phyloP scores from a whole-genome alignment of 345 rosid genomes.

The Camelina sativa region DNA sequence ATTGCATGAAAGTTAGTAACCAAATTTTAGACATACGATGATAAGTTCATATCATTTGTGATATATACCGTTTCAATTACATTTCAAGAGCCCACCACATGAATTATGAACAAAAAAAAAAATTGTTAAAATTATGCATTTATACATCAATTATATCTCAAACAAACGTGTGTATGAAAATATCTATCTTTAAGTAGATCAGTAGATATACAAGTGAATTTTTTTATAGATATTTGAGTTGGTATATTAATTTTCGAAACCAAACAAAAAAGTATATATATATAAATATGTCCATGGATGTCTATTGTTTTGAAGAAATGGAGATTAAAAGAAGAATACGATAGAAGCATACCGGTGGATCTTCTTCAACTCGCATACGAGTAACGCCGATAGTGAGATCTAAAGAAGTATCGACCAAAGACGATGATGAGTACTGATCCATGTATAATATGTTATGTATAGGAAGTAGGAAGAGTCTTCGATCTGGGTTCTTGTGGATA shows the following conservation, averaged over 20 bases:
- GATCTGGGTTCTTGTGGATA: conserved; percentile 26
- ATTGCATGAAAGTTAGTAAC: conserved; percentile 34
- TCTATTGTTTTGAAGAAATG: background rate
- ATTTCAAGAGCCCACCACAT: conserved; percentile 18
- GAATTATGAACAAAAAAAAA: background rate
- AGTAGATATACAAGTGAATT: too few relatives aligned
- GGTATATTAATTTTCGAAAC: too few relatives aligned
- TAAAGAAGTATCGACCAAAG: conserved; percentile 57
- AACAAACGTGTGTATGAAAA: background rate
- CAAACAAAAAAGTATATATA: too few relatives aligned
- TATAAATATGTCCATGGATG: too few relatives aligned
- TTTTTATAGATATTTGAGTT: too few relatives aligned
- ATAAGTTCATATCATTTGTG: background rate
- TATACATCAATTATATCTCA: background rate
- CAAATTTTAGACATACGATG: background rate
- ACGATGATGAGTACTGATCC: conserved; percentile 56
- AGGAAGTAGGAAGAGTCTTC: conserved; percentile 18
- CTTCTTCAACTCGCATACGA: conserved; percentile 48
- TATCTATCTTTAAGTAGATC: too few relatives aligned
- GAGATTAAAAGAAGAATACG: background rate
- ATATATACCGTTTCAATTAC: background rate
- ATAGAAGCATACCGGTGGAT: conserved; percentile 43
- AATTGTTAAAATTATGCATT: background rate
- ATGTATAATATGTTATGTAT: conserved; percentile 30
- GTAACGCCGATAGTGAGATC: conserved; percentile 57